Evolutionary conservation across 169 alveolate species (phyloP).

Genomic region (Eimeria maxima): DNA sequence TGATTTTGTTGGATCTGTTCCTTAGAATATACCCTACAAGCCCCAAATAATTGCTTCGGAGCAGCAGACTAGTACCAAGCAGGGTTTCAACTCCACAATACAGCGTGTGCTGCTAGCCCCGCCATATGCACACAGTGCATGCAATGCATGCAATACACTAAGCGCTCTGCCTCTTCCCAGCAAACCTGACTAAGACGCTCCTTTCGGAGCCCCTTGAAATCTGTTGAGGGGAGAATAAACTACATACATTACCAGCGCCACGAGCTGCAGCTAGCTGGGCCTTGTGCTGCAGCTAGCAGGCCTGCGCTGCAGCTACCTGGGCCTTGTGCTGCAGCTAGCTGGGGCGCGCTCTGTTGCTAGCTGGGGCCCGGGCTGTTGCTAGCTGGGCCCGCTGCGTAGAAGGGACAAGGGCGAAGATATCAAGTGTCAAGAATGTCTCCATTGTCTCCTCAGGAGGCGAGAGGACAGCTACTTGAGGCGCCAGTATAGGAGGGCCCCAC

Average conservation of each 20-base stretch:
- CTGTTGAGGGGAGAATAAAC: too few relatives aligned
- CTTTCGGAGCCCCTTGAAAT: neutral
- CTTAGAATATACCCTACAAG: too few relatives aligned
- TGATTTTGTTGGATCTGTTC: too few relatives aligned
- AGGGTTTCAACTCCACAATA: too few relatives aligned
- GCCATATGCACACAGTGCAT: neutral
- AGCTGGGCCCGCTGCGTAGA: neutral
- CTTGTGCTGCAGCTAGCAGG: too few relatives aligned
- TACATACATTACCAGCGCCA: neutral
- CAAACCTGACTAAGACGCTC: neutral
- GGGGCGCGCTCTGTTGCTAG: too few relatives aligned
- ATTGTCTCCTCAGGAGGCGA: neutral
- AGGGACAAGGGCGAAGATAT: neutral
- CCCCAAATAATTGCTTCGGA: too few relatives aligned
- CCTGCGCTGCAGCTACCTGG: neutral
- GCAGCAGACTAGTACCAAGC: too few relatives aligned
- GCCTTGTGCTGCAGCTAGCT: neutral
- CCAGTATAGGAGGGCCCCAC: neutral
- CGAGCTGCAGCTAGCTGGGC: neutral
- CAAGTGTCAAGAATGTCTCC: neutral
- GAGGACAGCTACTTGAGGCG: neutral
- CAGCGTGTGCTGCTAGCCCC: neutral
- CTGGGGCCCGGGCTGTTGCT: neutral
- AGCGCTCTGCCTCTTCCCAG: neutral
- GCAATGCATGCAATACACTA: neutral